Evolutionary conservation across 257 asterid species (phyloP).

Genomic region (Dorcoceras hygrometricum): DNA sequence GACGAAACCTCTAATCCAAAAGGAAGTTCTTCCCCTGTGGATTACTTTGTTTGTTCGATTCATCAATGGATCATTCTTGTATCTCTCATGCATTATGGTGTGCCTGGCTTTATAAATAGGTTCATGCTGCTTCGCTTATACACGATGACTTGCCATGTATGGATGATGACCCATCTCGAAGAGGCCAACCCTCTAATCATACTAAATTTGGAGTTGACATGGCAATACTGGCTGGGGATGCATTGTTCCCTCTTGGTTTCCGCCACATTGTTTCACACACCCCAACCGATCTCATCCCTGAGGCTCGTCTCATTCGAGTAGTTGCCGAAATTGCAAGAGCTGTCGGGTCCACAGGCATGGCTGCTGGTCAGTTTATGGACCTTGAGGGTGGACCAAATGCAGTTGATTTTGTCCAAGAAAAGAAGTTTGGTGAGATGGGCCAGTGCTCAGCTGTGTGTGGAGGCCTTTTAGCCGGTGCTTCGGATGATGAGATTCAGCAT

Average conservation of each 20-base stretch:
- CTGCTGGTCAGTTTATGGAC: constrained; percentile 57
- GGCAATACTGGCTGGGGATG: constrained; percentile 64
- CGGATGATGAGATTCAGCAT: constrained; percentile 47
- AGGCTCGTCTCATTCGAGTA: constrained; percentile 36
- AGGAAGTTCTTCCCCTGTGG: background rate
- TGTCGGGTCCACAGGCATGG: constrained; percentile 62
- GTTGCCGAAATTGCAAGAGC: constrained; percentile 59
- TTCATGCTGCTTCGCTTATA: constrained; percentile 60
- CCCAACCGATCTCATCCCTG: constrained; percentile 45
- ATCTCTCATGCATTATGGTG: background rate
- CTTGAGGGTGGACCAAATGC: constrained; percentile 51
- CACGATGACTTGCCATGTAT: constrained; percentile 61
- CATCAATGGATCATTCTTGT: background rate
- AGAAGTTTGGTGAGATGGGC: constrained; percentile 59
- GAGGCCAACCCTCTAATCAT: constrained; percentile 59
- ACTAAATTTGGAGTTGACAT: constrained; percentile 47
- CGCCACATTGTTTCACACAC: constrained; percentile 57
- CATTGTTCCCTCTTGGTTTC: constrained; percentile 60
- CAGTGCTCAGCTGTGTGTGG: constrained; percentile 65
- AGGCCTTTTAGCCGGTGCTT: constrained; percentile 53
- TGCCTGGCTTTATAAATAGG: constrained; percentile 26
- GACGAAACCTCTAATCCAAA: background rate
- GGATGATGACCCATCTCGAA: constrained; percentile 57
- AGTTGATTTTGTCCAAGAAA: constrained; percentile 45
- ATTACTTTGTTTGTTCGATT: background rate